Conservation (phyloP, 208 protist genomes). For the Leishmania amazonensis region DNA sequence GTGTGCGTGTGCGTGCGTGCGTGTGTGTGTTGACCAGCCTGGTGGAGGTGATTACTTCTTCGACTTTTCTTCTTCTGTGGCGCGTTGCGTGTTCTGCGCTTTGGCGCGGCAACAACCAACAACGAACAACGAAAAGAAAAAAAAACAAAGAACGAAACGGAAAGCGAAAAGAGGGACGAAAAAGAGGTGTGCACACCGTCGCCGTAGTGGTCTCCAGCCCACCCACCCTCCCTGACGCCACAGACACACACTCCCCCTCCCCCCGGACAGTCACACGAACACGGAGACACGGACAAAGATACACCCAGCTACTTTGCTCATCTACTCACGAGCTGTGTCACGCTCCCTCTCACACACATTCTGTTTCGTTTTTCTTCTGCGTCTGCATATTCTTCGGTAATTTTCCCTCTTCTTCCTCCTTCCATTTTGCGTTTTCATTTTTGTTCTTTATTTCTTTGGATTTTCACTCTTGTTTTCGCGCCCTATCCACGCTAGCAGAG, state of each 20-base stretch:
- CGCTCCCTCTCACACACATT: neutral
- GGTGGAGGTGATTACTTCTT: neutral
- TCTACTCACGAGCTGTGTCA: neutral
- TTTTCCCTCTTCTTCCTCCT: neutral
- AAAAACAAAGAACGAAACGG: neutral
- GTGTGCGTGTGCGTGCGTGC: neutral
- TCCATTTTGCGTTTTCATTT: neutral
- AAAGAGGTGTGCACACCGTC: neutral
- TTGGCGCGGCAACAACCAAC: too few species aligned
- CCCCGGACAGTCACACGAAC: neutral
- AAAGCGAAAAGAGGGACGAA: neutral
- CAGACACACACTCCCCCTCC: too few species aligned
- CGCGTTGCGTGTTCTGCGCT: neutral
- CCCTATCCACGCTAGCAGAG: neutral
- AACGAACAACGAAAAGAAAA: neutral
- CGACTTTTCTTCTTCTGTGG: neutral
- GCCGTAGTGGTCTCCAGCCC: neutral
- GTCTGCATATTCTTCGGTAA: conserved; percentile 4
- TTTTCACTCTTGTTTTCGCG: conserved; percentile 10
- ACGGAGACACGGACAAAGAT: neutral
- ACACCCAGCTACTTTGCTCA: neutral
- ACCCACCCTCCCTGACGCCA: neutral
- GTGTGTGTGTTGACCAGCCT: neutral
- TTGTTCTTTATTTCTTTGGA: conserved; percentile 16
- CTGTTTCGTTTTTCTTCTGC: neutral